Conservation (phyloP, 306 rosid genomes). For the Pueraria montana region DNA sequence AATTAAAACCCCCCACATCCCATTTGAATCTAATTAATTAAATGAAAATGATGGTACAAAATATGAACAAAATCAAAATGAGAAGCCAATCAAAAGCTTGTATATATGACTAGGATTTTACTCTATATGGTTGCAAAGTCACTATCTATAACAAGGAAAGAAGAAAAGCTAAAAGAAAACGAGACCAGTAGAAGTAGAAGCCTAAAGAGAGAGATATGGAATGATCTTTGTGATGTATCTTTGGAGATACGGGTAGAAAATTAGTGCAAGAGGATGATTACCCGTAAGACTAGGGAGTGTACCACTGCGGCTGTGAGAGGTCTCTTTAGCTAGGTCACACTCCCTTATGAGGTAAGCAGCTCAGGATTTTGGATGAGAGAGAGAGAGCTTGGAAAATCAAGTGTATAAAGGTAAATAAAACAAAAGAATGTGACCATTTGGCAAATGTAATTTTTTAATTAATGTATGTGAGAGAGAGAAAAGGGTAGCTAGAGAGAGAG, state of each 20-base stretch:
- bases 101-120: slow-evolving; percentile 69
- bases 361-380: slow-evolving; percentile 60
- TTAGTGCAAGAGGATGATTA: slow-evolving; percentile 78
- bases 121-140: slow-evolving; percentile 63
- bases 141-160: slow-evolving; percentile 52
- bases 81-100: slow-evolving; percentile 30
- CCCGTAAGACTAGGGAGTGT: slow-evolving; percentile 87
- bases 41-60: not conserved
- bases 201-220: slow-evolving; percentile 52
- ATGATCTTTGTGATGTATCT: slow-evolving; percentile 83
- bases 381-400: slow-evolving; percentile 56
- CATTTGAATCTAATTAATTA: not conserved
- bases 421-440: slow-evolving; percentile 50
- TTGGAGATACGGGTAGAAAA: slow-evolving; percentile 87
- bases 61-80: slow-evolving; percentile 9
- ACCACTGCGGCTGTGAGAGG: slow-evolving; percentile 69
- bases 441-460: slow-evolving; percentile 38
- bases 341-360: slow-evolving; percentile 82
- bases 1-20: not conserved
- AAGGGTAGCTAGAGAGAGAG: slow-evolving; percentile 36
- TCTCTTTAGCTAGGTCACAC: slow-evolving; percentile 59
- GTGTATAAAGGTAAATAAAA: slow-evolving; percentile 53
- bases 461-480: slow-evolving; percentile 32
- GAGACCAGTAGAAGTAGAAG: slow-evolving; percentile 49
- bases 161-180: slow-evolving; percentile 44